Conservation (phyloP, 163 green algal genomes). For the Prototheca cutis region DNA sequence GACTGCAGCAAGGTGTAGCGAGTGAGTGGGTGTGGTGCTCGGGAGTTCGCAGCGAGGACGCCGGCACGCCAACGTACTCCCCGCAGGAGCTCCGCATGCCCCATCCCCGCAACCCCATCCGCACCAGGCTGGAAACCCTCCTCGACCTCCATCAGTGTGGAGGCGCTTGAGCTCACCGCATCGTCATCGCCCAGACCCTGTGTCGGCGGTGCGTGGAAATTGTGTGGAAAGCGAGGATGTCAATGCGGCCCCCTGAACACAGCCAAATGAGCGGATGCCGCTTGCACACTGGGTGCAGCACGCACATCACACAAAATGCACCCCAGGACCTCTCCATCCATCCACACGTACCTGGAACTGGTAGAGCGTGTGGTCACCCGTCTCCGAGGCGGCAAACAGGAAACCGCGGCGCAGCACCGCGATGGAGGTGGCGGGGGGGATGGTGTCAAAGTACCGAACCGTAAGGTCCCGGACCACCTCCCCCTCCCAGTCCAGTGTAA, state of each 20-base stretch:
- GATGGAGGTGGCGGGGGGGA: constrained; percentile 73
- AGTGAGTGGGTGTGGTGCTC: not conserved
- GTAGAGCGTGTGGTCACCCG: constrained; percentile 93
- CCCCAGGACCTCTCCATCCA: no score
- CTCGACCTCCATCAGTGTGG: constrained; percentile 61
- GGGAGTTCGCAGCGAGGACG: no score
- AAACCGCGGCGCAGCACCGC: constrained; percentile 93
- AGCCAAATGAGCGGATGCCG: no score
- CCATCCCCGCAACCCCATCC: no score
- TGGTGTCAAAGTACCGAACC: constrained; percentile 97
- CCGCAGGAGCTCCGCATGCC: no score
- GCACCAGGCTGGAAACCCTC: constrained; percentile 37
- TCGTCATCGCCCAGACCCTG: constrained; percentile 88
- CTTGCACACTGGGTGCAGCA: no score
- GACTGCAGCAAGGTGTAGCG: no score
- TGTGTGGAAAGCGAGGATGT: not conserved
- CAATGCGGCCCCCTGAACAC: no score
- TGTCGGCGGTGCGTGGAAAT: not conserved
- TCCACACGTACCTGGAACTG: constrained; percentile 91
- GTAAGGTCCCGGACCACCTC: constrained; percentile 62
- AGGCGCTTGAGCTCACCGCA: constrained; percentile 67
- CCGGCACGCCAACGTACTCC: no score
- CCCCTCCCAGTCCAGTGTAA: constrained; percentile 68
- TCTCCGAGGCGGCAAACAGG: constrained; percentile 91
- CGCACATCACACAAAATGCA: no score